Conservation (phyloP, 176 grass and related monocot species). For the Hordeum vulgare region DNA sequence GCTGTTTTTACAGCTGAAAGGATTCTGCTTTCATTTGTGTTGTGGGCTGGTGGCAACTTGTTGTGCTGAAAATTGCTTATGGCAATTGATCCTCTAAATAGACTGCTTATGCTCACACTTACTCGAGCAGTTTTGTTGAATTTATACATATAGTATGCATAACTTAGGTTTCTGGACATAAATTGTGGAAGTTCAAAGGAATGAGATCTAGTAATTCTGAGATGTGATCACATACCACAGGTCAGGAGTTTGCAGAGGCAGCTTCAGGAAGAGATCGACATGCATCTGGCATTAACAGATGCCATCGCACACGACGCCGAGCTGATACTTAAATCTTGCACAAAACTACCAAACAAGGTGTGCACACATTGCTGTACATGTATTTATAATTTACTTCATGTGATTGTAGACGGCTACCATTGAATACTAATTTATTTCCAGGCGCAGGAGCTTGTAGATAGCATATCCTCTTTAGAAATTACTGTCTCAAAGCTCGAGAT, state of each 20-base stretch:
- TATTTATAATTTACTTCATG: background rate
- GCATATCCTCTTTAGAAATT: conserved; percentile 69
- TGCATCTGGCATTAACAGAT: conserved; percentile 75
- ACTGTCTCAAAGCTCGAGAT: conserved; percentile 78
- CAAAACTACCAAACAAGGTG: conserved; percentile 82
- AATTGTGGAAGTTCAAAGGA: background rate
- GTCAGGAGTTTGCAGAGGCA: conserved; percentile 73
- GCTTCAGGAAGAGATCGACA: conserved; percentile 85
- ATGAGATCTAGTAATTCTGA: background rate
- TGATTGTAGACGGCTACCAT: background rate
- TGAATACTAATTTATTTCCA: conserved; percentile 23
- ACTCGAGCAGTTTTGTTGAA: background rate
- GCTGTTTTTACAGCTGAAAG: background rate
- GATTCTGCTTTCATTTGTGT: background rate
- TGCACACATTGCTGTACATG: background rate
- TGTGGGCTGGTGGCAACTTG: background rate
- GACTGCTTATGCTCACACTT: background rate
- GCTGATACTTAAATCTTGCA: conserved; percentile 55
- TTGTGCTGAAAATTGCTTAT: background rate
- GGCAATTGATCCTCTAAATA: background rate
- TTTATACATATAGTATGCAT: background rate
- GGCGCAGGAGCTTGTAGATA: conserved; percentile 75
- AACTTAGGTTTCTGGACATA: background rate
- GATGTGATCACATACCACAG: conserved; percentile 22
- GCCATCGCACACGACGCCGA: conserved; percentile 55